Evolutionary conservation across 495 filamentous ascomycete species (phyloP).

Genomic region (Articulospora tetracladia): DNA sequence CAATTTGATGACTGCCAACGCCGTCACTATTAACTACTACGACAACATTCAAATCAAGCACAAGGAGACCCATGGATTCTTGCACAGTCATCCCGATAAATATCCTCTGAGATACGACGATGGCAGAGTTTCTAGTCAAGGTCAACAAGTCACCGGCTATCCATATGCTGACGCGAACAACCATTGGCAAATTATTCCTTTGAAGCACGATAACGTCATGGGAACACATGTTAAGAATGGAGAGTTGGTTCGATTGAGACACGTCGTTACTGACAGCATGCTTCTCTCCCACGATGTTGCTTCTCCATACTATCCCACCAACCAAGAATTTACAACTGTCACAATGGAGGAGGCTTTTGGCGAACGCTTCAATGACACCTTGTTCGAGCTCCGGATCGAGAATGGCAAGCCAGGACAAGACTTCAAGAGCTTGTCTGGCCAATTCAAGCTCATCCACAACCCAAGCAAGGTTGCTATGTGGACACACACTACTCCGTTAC

Average conservation of each 20-base stretch:
- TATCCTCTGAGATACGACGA: conserved; percentile 97
- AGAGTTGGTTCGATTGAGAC: conserved; percentile 83
- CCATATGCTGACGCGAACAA: conserved; percentile 99
- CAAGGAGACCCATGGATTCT: conserved; percentile 94
- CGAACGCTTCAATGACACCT: conserved; percentile 80
- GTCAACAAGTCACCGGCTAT: conserved; percentile 97
- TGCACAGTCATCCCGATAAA: conserved; percentile 86
- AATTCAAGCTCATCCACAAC: conserved; percentile 92
- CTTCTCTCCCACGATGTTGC: conserved; percentile 96
- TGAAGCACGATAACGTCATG: conserved; percentile 46
- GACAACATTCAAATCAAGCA: conserved; percentile 85
- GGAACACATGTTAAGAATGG: conserved; percentile 74
- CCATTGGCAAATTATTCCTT: conserved; percentile 89
- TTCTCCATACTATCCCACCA: conserved; percentile 95
- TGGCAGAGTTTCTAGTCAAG: conserved; percentile 94
- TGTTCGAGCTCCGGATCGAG: conserved; percentile 92
- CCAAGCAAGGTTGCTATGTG: conserved; percentile 97
- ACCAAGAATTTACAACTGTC: conserved; percentile 96
- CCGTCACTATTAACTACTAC: conserved; percentile 83
- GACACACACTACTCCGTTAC: conserved; percentile 90
- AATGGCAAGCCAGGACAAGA: conserved; percentile 77
- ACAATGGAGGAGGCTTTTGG: conserved; percentile 66
- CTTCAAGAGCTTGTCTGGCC: conserved; percentile 82
- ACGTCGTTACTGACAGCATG: conserved; percentile 80
- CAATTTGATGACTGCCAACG: conserved; percentile 84